Evolutionary conservation across 352 stramenopile genomes (phyloP), one percentile per base, ranked within the genome.

Genomic region (Pythium folliculosum): DNA sequence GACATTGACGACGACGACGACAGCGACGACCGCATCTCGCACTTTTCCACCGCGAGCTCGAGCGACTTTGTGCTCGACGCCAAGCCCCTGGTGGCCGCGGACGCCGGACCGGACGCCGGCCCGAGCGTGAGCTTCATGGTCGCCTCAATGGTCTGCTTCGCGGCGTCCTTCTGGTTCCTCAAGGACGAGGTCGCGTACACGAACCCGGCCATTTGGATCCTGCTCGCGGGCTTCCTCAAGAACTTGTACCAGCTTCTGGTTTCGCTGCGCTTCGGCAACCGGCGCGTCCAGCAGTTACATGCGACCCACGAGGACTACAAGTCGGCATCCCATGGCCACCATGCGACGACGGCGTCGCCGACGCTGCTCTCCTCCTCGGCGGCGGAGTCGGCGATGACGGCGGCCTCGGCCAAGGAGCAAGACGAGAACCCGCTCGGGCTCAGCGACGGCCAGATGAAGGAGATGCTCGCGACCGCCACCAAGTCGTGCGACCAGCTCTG

Each of bases 201-300:
- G 13, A 94, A 94, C 59, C 83, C 83, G 4, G 85, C 85, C 17
- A 75, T 92, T 21, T 94, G 84, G 81, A 94, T 94, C 45, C 65
- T 94, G 25, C 63, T 91, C 22, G 72, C 75, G 5, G 85, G 82
- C 0, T 89, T 92, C 32, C 50, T 85, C 47, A 94, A 90, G 71
- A 94, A 92, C 43, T 58, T 92, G 35, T 79, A 85, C 55, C 80
- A 94, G 50, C 63, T 94, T 71, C 32, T 67, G 43, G 58, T 74
- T 19, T 47, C 32, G 27, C 22, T 81, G 50, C 57, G 76, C 78
- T 56, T 76, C 63, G 19, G 67, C 59, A n/a, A 65, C 76, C 38
- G 74, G 48, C 54, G 50, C 60, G 21, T 23, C 47, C 23, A 72
- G 50, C 52, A 61, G 53, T 56, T 55, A 27, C 55, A 53, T 6